phyloP scores from a whole-genome alignment of 768 basidiomycete species.

The Podaxis pistillaris region DNA sequence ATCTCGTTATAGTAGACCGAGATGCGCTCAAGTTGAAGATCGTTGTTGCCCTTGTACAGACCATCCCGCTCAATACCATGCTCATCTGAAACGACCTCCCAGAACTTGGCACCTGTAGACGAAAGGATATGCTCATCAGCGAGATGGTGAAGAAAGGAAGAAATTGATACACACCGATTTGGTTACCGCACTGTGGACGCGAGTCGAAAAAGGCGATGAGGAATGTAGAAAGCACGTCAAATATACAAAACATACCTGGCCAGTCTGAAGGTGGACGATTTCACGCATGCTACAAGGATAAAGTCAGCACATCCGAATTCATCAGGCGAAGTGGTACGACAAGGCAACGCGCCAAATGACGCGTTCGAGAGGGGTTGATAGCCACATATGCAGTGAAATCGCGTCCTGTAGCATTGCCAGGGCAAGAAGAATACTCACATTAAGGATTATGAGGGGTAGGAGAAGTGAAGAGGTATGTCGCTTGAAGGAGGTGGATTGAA shows the following conservation, averaged over 20 bases:
- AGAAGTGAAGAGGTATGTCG: slow-evolving; percentile 35
- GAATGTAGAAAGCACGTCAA: slow-evolving; percentile 4
- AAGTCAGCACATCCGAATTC: slow-evolving; percentile 27
- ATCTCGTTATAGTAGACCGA: slow-evolving; percentile 98
- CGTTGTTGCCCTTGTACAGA: slow-evolving; percentile 89
- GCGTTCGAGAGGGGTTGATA: slow-evolving; percentile 20
- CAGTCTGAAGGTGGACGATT: slow-evolving; percentile 99
- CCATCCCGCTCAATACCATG: slow-evolving; percentile 95
- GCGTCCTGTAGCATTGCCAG: slow-evolving; percentile 19
- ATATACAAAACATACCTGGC: slow-evolving; percentile 70
- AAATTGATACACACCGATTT: slow-evolving; percentile 74
- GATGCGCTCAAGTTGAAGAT: slow-evolving; percentile 96
- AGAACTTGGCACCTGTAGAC: slow-evolving; percentile 82
- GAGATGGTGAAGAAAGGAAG: slow-evolving; percentile 17
- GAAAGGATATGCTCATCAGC: slow-evolving; percentile 13
- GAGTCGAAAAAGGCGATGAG: slow-evolving; percentile 1
- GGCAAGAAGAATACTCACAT: slow-evolving; percentile 34
- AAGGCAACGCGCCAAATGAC: slow-evolving; percentile 37
- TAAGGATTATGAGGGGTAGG: slow-evolving; percentile 32
- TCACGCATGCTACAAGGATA: slow-evolving; percentile 82
- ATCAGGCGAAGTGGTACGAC: slow-evolving; percentile 45
- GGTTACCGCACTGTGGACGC: slow-evolving; percentile 85
- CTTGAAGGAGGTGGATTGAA: slow-evolving; percentile 35
- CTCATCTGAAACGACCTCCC: slow-evolving; percentile 98
- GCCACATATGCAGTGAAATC: slow-evolving; percentile 19